Evolutionary conservation across 768 basidiomycete genomes (phyloP).

Genomic region (Rhizopogon vulgaris): DNA sequence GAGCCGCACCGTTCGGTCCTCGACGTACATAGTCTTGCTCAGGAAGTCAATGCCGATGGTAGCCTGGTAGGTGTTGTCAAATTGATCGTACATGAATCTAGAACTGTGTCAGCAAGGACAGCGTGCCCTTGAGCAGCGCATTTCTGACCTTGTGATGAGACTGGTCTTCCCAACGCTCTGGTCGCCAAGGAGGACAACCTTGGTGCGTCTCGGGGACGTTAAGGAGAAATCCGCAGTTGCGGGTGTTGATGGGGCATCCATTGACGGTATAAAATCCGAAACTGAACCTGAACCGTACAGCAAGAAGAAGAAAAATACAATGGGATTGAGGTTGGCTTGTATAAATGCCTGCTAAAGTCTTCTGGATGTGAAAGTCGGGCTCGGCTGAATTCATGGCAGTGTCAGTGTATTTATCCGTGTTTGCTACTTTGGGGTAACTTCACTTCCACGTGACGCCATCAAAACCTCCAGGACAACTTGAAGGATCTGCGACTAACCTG

Average conservation of each 20-base stretch:
- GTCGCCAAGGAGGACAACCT: slow-evolving; percentile 94
- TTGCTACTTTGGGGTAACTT: slow-evolving; percentile 5
- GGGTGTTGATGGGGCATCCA: slow-evolving; percentile 58
- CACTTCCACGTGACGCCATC: not conserved
- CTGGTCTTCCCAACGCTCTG: slow-evolving; percentile 99
- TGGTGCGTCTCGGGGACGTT: slow-evolving; percentile 88
- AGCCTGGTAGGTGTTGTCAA: slow-evolving; percentile 98
- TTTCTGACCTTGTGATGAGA: slow-evolving; percentile 83
- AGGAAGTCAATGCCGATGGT: slow-evolving; percentile 99
- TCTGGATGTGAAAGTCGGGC: slow-evolving; percentile 1
- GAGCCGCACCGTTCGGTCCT: slow-evolving; percentile 94
- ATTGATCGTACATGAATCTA: slow-evolving; percentile 99
- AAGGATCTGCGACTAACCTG: not conserved
- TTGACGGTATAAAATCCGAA: slow-evolving; percentile 10
- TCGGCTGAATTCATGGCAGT: not conserved
- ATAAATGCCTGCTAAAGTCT: not conserved
- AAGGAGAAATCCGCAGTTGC: slow-evolving; percentile 81
- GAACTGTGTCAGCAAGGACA: not conserved
- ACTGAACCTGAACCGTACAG: not conserved
- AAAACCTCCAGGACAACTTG: not conserved
- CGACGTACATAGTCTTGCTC: slow-evolving; percentile 99
- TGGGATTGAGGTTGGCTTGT: not conserved
- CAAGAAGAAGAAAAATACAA: not conserved
- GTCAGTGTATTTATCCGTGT: slow-evolving; percentile 19
- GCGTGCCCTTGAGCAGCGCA: slow-evolving; percentile 1